phyloP scores from a whole-genome alignment of 108 stramenopile genomes.

The Nitzschia sp. region DNA sequence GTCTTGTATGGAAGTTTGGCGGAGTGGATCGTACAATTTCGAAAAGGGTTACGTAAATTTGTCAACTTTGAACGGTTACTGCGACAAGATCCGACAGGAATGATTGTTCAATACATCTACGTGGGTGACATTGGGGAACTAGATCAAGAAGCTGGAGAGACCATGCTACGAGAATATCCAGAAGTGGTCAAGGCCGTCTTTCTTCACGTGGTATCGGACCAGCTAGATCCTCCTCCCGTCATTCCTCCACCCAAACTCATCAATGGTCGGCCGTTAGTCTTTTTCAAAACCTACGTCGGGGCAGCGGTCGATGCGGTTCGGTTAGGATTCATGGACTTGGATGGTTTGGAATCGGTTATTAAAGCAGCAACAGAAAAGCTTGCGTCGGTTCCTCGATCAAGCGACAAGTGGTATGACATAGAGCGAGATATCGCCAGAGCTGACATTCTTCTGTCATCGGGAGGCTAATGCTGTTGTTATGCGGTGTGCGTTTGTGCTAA shows the following conservation, averaged over 20 bases:
- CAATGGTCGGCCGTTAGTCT: slow-evolving; percentile 87
- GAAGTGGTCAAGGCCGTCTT: slow-evolving; percentile 91
- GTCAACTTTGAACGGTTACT: slow-evolving; percentile 87
- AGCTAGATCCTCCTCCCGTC: slow-evolving; percentile 39
- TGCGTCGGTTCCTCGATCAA: slow-evolving; percentile 45
- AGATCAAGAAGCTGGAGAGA: slow-evolving; percentile 91
- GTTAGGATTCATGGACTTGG: slow-evolving; percentile 79
- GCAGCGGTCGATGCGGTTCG: slow-evolving; percentile 84
- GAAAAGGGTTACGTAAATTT: slow-evolving; percentile 90
- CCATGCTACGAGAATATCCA: slow-evolving; percentile 89
- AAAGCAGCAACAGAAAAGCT: slow-evolving; percentile 55
- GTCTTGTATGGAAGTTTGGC: slow-evolving; percentile 94
- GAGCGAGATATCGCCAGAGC: slow-evolving; percentile 56
- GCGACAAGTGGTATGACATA: slow-evolving; percentile 78
- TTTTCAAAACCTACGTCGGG: slow-evolving; percentile 94
- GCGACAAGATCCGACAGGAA: slow-evolving; percentile 82
- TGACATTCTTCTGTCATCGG: slow-evolving; percentile 1
- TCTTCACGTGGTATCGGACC: slow-evolving; percentile 81
- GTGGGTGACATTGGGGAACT: slow-evolving; percentile 95
- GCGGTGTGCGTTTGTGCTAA: too few species aligned
- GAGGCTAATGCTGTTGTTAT: background rate
- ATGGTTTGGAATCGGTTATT: slow-evolving; percentile 81
- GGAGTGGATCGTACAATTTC: slow-evolving; percentile 91
- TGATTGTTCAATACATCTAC: slow-evolving; percentile 85
- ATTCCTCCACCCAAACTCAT: slow-evolving; percentile 77